Percentiles rank a stretch among this genome's conserved stretches.
These are phyloP conservation scores for Colletotrichum lini DNA, from an alignment of 2,329 filamentous ascomycete genomes.

Conservation along the genomic window DNA sequence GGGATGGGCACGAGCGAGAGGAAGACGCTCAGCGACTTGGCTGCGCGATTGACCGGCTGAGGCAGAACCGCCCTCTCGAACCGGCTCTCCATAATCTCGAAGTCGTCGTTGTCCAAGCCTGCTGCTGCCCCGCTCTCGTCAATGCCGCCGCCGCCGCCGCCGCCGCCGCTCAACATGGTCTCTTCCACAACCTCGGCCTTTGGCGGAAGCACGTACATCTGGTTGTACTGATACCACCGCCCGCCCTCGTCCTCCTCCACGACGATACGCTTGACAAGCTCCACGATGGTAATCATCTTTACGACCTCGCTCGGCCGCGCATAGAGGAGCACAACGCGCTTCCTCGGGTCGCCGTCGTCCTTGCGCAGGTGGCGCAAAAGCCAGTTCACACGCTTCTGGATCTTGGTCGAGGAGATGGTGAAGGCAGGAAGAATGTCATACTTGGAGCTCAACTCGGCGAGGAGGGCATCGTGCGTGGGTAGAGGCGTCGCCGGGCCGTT, in stretches of 20 bases:
- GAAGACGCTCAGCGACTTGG: conserved; percentile 73
- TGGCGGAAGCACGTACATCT: conserved; percentile 64
- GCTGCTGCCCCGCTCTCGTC: conserved; percentile 45
- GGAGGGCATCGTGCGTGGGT: conserved; percentile 59
- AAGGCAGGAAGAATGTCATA: conserved; percentile 67
- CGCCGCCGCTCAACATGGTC: conserved; percentile 54
- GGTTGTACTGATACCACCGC: conserved; percentile 70
- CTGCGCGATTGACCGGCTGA: conserved; percentile 58
- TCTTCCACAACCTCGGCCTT: conserved; percentile 57
- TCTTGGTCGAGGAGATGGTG: conserved; percentile 73
- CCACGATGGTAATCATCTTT: conserved; percentile 78
- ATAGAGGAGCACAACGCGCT: conserved; percentile 63
- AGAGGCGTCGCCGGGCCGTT: conserved; percentile 47
- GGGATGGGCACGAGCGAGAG: conserved; percentile 68
- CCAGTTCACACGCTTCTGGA: conserved; percentile 67
- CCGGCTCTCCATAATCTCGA: conserved; percentile 71
- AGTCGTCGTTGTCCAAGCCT: conserved; percentile 59
- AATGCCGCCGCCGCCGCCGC: conserved; percentile 37
- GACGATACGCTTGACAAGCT: conserved; percentile 73
- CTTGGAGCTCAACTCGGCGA: conserved; percentile 59
- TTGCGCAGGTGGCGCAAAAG: conserved; percentile 60
- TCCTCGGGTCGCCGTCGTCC: conserved; percentile 46
- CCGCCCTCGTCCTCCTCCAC: conserved; percentile 52
- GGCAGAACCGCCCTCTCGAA: conserved; percentile 69
- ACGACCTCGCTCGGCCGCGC: conserved; percentile 66